A percentile compares a stretch with the other conserved stretches of the same genome.
These are phyloP conservation scores for Peziza echinospora DNA, from an alignment of 495 filamentous ascomycete species.

Conservation along the genomic window DNA sequence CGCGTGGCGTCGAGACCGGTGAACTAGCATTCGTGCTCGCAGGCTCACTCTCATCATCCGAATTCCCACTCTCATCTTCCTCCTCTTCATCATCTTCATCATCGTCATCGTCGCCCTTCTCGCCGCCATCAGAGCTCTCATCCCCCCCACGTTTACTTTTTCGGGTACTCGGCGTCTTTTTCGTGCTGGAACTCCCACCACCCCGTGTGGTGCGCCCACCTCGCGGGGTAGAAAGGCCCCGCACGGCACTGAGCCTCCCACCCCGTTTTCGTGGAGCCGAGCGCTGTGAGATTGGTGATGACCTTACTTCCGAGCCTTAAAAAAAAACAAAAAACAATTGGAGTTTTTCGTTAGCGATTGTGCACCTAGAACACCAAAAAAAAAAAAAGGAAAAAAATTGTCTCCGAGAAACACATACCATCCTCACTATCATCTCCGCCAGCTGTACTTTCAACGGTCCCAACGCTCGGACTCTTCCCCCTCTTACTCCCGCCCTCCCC, in stretches of 20 bases:
- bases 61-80: not conserved
- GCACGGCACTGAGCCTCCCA: not conserved
- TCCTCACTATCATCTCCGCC: constrained; percentile 5
- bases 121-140: not conserved
- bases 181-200: not conserved
- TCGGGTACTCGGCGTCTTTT: not conserved
- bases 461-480: constrained; percentile 23
- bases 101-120: not conserved
- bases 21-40: not conserved
- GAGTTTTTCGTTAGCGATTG: too few species aligned
- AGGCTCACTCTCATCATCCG: not conserved
- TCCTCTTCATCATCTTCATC: constrained; percentile 1
- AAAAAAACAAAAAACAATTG: too few species aligned
- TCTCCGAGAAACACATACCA: too few species aligned
- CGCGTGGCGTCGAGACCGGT: not conserved
- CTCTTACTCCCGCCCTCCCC: constrained; percentile 33
- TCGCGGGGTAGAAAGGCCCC: not conserved
- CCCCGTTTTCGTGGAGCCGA: not conserved
- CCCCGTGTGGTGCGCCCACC: not conserved
- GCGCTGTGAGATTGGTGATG: not conserved
- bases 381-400: not conserved
- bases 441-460: constrained; percentile 6
- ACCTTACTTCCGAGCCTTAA: not conserved
- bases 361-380: not conserved
- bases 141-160: not conserved